Base-by-base conservation (phyloP, 495 filamentous ascomycete genomes). In the Penicillium paxilli region DNA sequence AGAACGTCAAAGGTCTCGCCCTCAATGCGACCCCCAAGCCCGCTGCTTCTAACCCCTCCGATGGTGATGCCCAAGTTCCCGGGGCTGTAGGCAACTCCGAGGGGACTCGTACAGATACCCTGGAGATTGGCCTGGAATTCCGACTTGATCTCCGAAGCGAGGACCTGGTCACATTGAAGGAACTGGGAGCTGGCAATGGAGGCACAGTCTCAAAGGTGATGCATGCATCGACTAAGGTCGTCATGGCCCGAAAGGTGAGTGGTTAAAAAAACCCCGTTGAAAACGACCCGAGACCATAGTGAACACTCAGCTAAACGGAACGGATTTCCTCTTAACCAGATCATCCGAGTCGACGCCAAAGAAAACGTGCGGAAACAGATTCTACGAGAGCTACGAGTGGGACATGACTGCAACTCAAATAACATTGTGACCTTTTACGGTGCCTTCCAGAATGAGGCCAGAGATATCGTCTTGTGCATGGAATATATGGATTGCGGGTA, bases 401-500 rank as follows among this genome's bases (percentile, higher is more conserved):
- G 97, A 83, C 91, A 96, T 67, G 92, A 96, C 55, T 98, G 94
- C 73, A 94, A 96, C 55, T 96, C 88, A 7, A 89, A 92, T 35
- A 91, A 92, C 66, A 98, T 98, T 62, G 94, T 98, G 21, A 95
- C 86, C 12, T 98, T 98, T 71, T 97, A 97, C 63, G 94, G 94
- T 44, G 94, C 94, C 20, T 98, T 98, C 72, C 82, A 97, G 52
- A 96, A 96, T 62, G 91, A 96, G 60, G 88, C 87, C 41, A 89
- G 94, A 57, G 94, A 98, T 74, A 95, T 98, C 55, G 91, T 97
- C 54, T 88, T 98, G 88, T 98, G 94, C 68, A 98, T 98, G 94
- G 94, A 98, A 69, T 97, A 98, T 65, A 96, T 96, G 92, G 94
- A 98, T 77, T 90, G 91, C 72, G 95, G 95, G 94, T 98, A 82